A percentile compares a stretch with the other conserved stretches of the same genome.
Conservation (phyloP, 2,329 filamentous ascomycete species). For the Penicillium sp. region DNA sequence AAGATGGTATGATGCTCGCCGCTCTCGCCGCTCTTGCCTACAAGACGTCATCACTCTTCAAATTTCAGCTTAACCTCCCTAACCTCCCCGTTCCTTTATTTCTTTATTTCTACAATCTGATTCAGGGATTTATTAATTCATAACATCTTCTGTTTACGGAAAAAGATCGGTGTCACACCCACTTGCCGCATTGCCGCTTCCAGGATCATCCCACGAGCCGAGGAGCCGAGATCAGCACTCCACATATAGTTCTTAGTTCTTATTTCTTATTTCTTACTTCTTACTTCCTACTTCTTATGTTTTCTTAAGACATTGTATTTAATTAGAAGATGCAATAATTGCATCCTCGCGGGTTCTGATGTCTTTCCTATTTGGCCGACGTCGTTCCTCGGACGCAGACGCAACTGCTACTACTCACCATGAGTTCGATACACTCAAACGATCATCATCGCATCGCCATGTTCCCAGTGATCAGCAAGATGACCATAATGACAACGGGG, state of each 20-base stretch:
- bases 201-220: slow-evolving; percentile 13
- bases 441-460: slow-evolving; percentile 14
- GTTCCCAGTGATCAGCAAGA: background rate
- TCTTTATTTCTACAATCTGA: background rate
- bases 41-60: slow-evolving; percentile 4
- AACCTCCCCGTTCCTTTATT: background rate
- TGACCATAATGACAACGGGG: slow-evolving; percentile 4
- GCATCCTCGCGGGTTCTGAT: slow-evolving; percentile 11
- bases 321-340: background rate
- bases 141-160: background rate
- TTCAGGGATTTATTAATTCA: background rate
- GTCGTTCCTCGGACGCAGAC: slow-evolving; percentile 26
- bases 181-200: slow-evolving; percentile 15
- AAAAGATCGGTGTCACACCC: slow-evolving; percentile 8
- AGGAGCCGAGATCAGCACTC: slow-evolving; percentile 17
- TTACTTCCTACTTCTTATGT: background rate
- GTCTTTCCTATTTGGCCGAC: slow-evolving; percentile 31
- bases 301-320: background rate
- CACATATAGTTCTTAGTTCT: background rate
- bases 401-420: slow-evolving; percentile 9
- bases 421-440: slow-evolving; percentile 4
- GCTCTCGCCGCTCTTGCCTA: background rate
- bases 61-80: background rate
- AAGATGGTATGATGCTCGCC: background rate
- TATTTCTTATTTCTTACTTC: background rate